Evolutionary conservation across 2,329 filamentous ascomycete species (phyloP).

Genomic region (Penicillium rolfsii): DNA sequence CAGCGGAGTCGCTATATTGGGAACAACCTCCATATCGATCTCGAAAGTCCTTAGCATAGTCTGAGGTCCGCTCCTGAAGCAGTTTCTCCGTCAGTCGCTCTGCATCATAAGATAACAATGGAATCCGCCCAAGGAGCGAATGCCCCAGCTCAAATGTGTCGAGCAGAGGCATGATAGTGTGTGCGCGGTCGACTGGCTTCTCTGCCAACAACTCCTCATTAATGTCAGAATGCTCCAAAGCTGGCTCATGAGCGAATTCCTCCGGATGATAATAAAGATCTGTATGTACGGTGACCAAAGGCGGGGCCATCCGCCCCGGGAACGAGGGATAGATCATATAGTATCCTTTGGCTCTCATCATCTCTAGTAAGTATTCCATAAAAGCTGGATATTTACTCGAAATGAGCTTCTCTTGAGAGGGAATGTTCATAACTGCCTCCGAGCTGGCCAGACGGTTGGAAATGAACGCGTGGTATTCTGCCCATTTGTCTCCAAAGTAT

Average conservation of each 20-base stretch:
- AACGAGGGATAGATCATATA: slow-evolving; percentile 76
- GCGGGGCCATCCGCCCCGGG: slow-evolving; percentile 47
- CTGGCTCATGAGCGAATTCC: slow-evolving; percentile 51
- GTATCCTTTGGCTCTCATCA: slow-evolving; percentile 77
- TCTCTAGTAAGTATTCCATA: slow-evolving; percentile 75
- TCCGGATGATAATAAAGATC: slow-evolving; percentile 76
- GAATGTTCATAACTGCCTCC: slow-evolving; percentile 27
- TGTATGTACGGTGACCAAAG: slow-evolving; percentile 73
- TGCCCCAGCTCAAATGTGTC: slow-evolving; percentile 53
- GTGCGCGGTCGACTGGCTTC: slow-evolving; percentile 42
- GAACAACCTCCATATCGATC: slow-evolving; percentile 69
- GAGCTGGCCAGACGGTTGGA: slow-evolving; percentile 59
- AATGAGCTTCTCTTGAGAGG: slow-evolving; percentile 57
- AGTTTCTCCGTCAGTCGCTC: slow-evolving; percentile 39
- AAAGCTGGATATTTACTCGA: slow-evolving; percentile 72
- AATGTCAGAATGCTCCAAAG: slow-evolving; percentile 13
- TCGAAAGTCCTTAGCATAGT: slow-evolving; percentile 64
- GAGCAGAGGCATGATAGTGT: slow-evolving; percentile 52
- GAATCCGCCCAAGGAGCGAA: slow-evolving; percentile 54
- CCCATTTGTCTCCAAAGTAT: slow-evolving; percentile 84
- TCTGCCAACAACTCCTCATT: slow-evolving; percentile 26
- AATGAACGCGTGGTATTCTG: slow-evolving; percentile 80
- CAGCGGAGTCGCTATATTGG: slow-evolving; percentile 38
- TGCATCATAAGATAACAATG: slow-evolving; percentile 69
- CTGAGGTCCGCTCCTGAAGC: slow-evolving; percentile 49